Percentiles rank a stretch among this genome's conserved stretches.
phyloP scores from a whole-genome alignment of 2,329 filamentous ascomycete species.

The Dichotomopilus funicola region DNA sequence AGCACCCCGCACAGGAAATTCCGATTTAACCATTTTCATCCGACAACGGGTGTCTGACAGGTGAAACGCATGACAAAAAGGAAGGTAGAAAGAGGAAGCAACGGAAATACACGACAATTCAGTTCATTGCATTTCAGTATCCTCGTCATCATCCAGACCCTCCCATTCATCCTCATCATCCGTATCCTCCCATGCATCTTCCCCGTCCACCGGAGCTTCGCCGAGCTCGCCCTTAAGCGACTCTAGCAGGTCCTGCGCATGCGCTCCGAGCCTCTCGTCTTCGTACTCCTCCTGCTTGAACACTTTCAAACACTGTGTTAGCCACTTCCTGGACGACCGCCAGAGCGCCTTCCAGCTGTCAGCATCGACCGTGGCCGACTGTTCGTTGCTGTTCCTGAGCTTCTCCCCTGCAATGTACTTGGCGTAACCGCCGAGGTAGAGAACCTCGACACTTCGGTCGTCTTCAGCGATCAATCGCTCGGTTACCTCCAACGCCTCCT shows the following conservation, averaged over 20 bases:
- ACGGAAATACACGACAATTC: too few relatives aligned
- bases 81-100: background rate
- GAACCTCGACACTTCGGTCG: constrained; percentile 88
- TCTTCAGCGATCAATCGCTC: constrained; percentile 82
- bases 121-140: constrained; percentile 19
- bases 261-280: constrained; percentile 69
- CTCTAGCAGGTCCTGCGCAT: constrained; percentile 64
- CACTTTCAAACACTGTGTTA: constrained; percentile 73
- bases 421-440: constrained; percentile 96
- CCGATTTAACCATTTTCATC: constrained; percentile 5
- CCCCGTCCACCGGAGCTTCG: constrained; percentile 46
- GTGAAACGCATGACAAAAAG: background rate
- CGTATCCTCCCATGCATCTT: constrained; percentile 46
- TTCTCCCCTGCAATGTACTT: constrained; percentile 72
- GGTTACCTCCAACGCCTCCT: constrained; percentile 76
- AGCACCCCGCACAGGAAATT: constrained; percentile 8
- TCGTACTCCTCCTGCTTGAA: constrained; percentile 77
- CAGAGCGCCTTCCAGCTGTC: constrained; percentile 56
- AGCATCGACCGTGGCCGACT: constrained; percentile 25
- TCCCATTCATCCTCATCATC: constrained; percentile 29
- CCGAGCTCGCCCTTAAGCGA: constrained; percentile 60
- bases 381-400: constrained; percentile 40
- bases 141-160: constrained; percentile 15
- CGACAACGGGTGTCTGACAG: background rate
- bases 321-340: constrained; percentile 73